These are phyloP conservation scores for Colletotrichum horii DNA, from an alignment of 2,329 filamentous ascomycete species.

Conservation along the genomic window DNA sequence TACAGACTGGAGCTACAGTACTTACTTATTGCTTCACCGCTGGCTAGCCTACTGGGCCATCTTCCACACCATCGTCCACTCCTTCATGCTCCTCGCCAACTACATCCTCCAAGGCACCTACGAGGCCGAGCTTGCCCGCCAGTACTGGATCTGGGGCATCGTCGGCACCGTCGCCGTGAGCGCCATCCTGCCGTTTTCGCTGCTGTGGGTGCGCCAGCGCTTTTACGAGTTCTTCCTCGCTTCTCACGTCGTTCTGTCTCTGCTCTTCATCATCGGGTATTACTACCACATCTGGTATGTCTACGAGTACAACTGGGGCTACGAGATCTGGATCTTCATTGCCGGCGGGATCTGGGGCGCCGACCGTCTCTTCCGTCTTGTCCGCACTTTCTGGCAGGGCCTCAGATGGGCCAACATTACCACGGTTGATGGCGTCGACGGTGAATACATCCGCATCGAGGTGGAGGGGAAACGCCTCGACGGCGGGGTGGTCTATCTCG, in stretches of 20 bases:
- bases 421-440: neutral
- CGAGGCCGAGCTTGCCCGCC: neutral
- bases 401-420: conserved; percentile 13
- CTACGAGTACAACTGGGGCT: conserved; percentile 24
- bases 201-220: conserved; percentile 23
- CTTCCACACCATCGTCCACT: conserved; percentile 7
- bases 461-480: conserved; percentile 6
- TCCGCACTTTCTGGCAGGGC: conserved; percentile 10
- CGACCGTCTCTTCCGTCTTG: conserved; percentile 17
- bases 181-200: conserved; percentile 19
- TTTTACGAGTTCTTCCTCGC: conserved; percentile 29
- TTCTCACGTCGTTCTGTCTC: conserved; percentile 22
- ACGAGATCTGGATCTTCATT: conserved; percentile 26
- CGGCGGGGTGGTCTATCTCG: conserved; percentile 19
- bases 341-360: conserved; percentile 20
- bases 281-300: conserved; percentile 28
- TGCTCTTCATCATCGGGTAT: conserved; percentile 25
- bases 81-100: conserved; percentile 2
- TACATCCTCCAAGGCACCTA: neutral
- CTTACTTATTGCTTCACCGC: conserved; percentile 12
- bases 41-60: conserved; percentile 13
- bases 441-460: conserved; percentile 6
- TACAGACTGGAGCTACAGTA: conserved; percentile 9
- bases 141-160: conserved; percentile 27
- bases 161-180: conserved; percentile 15